A percentile compares a stretch with the other conserved stretches of the same genome.
phyloP scores from a whole-genome alignment of 305 asterid genomes.

The Solanum hybrid region DNA sequence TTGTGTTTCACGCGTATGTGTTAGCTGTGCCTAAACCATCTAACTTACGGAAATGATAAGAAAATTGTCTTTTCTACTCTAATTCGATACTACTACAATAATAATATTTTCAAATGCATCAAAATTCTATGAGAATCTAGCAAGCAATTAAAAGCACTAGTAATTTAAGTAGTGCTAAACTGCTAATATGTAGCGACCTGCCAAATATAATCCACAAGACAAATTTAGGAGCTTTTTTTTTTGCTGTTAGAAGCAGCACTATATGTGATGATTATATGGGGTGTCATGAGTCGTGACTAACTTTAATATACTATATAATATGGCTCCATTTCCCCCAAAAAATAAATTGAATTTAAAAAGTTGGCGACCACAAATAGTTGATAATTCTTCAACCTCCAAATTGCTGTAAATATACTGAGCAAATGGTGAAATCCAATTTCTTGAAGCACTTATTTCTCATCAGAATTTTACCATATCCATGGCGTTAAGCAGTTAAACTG shows the following conservation, averaged over 20 bases:
- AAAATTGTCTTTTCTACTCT: not conserved
- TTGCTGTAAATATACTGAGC: not conserved
- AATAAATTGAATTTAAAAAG: too few relatives aligned
- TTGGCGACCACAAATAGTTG: not conserved
- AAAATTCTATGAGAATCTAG: not conserved
- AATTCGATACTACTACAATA: not conserved
- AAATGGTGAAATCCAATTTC: not conserved
- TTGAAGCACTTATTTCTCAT: not conserved
- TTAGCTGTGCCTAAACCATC: not conserved
- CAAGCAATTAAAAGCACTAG: not conserved
- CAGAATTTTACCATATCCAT: not conserved
- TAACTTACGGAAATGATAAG: not conserved
- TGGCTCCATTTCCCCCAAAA: too few relatives aligned
- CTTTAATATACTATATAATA: too few relatives aligned
- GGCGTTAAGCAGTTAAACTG: not conserved
- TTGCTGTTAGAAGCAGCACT: not conserved
- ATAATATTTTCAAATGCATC: not conserved
- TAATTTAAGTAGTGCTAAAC: not conserved
- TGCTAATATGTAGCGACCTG: not conserved
- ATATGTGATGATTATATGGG: not conserved
- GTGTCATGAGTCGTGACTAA: too few relatives aligned
- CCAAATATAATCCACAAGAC: not conserved
- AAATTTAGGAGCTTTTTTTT: not conserved
- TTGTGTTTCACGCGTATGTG: not conserved
- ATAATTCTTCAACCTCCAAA: not conserved